phyloP scores from a whole-genome alignment of 805 yeast genomes.

The Metschnikowia bowlesiae region DNA sequence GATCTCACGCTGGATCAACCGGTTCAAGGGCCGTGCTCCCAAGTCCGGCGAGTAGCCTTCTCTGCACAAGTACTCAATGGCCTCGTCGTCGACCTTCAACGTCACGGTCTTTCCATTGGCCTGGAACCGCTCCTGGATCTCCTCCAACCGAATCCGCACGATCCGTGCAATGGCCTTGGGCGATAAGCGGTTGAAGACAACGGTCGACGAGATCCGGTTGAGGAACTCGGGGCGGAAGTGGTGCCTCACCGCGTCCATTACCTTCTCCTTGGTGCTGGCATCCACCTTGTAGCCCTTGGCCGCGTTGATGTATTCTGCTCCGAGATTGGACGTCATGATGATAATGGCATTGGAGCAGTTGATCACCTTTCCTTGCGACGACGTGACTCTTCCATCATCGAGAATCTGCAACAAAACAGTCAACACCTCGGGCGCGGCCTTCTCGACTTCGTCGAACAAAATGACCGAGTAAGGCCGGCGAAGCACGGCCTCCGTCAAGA shows the following conservation, averaged over 20 bases:
- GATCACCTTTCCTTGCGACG: slow-evolving; percentile 89
- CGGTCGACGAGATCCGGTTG: slow-evolving; percentile 91
- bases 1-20: slow-evolving; percentile 84
- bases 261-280: slow-evolving; percentile 65
- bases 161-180: slow-evolving; percentile 89
- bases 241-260: slow-evolving; percentile 74
- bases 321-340: slow-evolving; percentile 96
- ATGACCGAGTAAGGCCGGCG: slow-evolving; percentile 95
- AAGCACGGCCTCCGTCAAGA: slow-evolving; percentile 85
- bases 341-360: slow-evolving; percentile 90
- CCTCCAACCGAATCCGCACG: slow-evolving; percentile 77
- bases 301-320: slow-evolving; percentile 82
- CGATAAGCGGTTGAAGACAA: slow-evolving; percentile 88
- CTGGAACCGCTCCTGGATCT: slow-evolving; percentile 81
- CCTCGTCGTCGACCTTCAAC: slow-evolving; percentile 68
- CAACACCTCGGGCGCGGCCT: slow-evolving; percentile 96
- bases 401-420: slow-evolving; percentile 87
- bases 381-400: slow-evolving; percentile 95
- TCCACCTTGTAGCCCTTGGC: slow-evolving; percentile 62
- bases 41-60: slow-evolving; percentile 89
- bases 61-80: slow-evolving; percentile 75
- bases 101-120: slow-evolving; percentile 75
- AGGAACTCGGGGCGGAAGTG: slow-evolving; percentile 98
- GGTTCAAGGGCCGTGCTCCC: slow-evolving; percentile 95
- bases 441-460: slow-evolving; percentile 94